Evolutionary conservation across 2,329 filamentous ascomycete genomes (phyloP).

Genomic region (Magnaporthiopsis incrustans): DNA sequence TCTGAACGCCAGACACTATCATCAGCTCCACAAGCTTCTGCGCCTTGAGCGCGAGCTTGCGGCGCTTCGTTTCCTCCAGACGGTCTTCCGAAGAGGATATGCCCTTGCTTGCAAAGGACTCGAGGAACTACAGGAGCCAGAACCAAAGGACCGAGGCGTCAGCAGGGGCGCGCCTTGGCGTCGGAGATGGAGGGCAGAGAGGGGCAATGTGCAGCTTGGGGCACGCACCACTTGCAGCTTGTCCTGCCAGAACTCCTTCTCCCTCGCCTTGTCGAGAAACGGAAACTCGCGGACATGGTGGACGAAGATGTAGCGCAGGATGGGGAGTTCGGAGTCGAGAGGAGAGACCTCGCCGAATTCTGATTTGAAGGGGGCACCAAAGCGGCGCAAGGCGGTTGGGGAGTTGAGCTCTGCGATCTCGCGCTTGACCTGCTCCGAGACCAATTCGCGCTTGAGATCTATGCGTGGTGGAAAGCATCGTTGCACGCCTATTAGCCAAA

Average conservation of each 20-base stretch:
- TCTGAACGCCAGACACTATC: slow-evolving; percentile 97
- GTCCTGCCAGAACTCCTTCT: slow-evolving; percentile 99
- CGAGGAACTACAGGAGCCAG: slow-evolving; percentile 61
- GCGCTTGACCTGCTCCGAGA: slow-evolving; percentile 79
- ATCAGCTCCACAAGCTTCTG: slow-evolving; percentile 96
- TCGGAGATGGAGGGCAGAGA: too few species aligned
- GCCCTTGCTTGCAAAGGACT: slow-evolving; percentile 94
- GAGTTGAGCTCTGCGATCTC: slow-evolving; percentile 93
- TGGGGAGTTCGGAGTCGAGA: slow-evolving; percentile 85
- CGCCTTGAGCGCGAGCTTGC: slow-evolving; percentile 85
- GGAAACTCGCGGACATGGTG: slow-evolving; percentile 97
- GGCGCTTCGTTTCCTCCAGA: slow-evolving; percentile 89
- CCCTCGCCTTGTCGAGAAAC: slow-evolving; percentile 89
- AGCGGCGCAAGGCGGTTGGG: slow-evolving; percentile 86
- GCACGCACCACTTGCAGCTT: slow-evolving; percentile 81
- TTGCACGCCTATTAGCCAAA: background rate
- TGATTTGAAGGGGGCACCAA: slow-evolving; percentile 91
- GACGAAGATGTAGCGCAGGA: slow-evolving; percentile 94
- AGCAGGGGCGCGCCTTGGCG: background rate
- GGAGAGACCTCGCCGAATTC: slow-evolving; percentile 89
- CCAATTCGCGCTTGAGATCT: slow-evolving; percentile 95
- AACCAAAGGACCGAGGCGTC: background rate
- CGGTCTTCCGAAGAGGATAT: slow-evolving; percentile 96
- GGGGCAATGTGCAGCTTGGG: background rate
- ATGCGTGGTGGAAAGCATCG: slow-evolving; percentile 7